Conservation (phyloP, 176 grass and related monocot genomes). For the Phoenix roebelenii region DNA sequence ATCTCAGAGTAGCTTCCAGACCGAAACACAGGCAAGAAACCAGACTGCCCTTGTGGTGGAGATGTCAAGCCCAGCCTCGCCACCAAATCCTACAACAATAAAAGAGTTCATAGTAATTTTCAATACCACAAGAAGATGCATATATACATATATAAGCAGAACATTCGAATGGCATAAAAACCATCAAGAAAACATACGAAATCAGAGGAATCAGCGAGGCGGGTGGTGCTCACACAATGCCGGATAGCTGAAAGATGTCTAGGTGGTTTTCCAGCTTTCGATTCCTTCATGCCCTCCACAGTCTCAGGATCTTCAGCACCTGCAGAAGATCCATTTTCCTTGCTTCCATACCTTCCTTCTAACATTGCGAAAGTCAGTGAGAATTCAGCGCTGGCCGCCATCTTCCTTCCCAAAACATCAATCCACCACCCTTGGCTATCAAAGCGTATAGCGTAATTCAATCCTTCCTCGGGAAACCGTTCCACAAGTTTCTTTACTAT, state of each 20-base stretch:
- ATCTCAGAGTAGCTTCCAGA: constrained; percentile 72
- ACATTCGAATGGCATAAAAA: not conserved
- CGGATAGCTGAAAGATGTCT: constrained; percentile 52
- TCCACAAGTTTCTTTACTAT: too few relatives aligned
- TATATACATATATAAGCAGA: not conserved
- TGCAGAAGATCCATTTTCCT: constrained; percentile 1
- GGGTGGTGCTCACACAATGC: constrained; percentile 54
- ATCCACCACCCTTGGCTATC: too few relatives aligned
- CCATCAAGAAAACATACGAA: constrained; percentile 22
- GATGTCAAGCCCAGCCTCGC: constrained; percentile 62
- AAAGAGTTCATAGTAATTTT: constrained; percentile 1
- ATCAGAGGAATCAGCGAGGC: constrained; percentile 47
- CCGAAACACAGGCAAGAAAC: constrained; percentile 66
- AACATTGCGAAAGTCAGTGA: not conserved
- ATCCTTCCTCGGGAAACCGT: too few relatives aligned
- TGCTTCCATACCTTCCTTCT: not conserved
- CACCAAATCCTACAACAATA: constrained; percentile 45
- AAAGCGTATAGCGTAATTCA: too few relatives aligned
- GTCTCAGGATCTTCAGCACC: constrained; percentile 9
- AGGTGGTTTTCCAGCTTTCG: constrained; percentile 47
- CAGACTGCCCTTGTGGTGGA: constrained; percentile 32
- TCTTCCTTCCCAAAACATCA: not conserved
- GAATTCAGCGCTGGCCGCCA: not conserved
- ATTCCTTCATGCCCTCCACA: constrained; percentile 11
- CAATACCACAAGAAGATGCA: not conserved